Conservation (phyloP, 1,284 basidiomycete genomes). For the Ceratobasidium theobromae region DNA sequence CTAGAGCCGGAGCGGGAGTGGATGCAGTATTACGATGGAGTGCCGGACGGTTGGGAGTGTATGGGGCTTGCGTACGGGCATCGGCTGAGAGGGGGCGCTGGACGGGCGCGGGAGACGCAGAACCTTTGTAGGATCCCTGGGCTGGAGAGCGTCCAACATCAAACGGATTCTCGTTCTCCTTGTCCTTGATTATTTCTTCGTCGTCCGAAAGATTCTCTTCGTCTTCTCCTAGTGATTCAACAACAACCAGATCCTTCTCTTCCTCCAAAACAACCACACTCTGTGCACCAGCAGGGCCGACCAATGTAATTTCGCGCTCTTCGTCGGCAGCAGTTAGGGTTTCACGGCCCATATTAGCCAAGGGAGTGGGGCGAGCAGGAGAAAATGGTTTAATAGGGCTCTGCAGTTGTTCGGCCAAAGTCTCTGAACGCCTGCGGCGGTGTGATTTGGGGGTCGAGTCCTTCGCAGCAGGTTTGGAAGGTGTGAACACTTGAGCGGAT, state of each 20-base stretch:
- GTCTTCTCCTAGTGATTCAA: conserved; percentile 58
- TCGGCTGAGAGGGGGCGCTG: conserved; percentile 7
- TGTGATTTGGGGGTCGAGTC: conserved; percentile 40
- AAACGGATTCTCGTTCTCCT: conserved; percentile 30
- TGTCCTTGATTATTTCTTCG: conserved; percentile 18
- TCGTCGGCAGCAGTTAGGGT: conserved; percentile 30
- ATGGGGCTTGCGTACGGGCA: conserved; percentile 6
- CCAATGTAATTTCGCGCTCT: conserved; percentile 58
- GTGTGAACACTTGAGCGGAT: conserved; percentile 69
- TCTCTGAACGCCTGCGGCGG: conserved; percentile 36
- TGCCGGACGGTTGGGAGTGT: conserved; percentile 35
- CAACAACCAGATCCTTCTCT: conserved; percentile 66
- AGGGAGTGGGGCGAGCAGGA: conserved; percentile 28
- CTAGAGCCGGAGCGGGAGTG: conserved; percentile 6
- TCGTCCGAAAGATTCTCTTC: conserved; percentile 17
- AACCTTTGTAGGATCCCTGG: neutral
- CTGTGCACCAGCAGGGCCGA: conserved; percentile 53
- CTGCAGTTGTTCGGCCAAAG: conserved; percentile 40
- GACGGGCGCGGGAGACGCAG: conserved; percentile 17
- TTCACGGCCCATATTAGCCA: conserved; percentile 42
- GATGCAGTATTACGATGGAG: conserved; percentile 36
- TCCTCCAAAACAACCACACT: conserved; percentile 67
- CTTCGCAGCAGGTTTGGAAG: conserved; percentile 43
- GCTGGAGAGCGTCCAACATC: conserved; percentile 16
- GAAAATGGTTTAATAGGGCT: conserved; percentile 35